phyloP scores from a whole-genome alignment of 1,284 basidiomycete species.

The Microstroma glucosiphilum region DNA sequence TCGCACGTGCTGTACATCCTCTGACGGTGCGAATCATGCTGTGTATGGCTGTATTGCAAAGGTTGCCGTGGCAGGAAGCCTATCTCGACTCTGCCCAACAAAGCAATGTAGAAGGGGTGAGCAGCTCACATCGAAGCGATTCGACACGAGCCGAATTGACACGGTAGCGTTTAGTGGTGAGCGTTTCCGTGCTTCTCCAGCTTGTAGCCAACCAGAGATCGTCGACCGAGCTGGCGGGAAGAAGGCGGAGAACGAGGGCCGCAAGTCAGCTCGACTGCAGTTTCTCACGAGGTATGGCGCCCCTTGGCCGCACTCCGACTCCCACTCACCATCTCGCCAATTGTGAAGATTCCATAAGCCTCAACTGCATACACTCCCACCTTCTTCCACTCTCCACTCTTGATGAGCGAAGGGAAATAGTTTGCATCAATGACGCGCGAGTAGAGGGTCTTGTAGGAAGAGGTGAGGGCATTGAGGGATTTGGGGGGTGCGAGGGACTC shows the following conservation, averaged over 20 bases:
- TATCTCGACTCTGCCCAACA: not conserved
- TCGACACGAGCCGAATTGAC: not conserved
- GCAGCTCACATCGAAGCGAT: not conserved
- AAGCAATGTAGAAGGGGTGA: not conserved
- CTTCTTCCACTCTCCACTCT: constrained; percentile 70
- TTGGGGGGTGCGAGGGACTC: constrained; percentile 80
- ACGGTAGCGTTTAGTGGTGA: constrained; percentile 10
- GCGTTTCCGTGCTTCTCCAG: constrained; percentile 31
- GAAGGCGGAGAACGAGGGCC: not conserved
- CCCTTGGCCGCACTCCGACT: not conserved
- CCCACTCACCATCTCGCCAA: constrained; percentile 46
- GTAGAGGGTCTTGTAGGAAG: constrained; percentile 71
- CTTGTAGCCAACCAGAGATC: constrained; percentile 41
- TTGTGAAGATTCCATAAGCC: constrained; percentile 74
- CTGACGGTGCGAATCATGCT: not conserved
- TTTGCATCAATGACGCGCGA: constrained; percentile 61
- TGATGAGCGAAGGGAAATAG: constrained; percentile 66
- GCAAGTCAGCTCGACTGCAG: not conserved
- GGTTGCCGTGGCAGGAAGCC: too few species aligned
- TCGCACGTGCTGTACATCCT: not conserved
- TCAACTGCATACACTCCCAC: constrained; percentile 75
- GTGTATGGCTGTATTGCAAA: too few species aligned
- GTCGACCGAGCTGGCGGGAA: constrained; percentile 26
- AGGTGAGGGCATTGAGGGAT: constrained; percentile 61
- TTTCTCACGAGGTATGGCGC: not conserved